Conservation (phyloP, 2,329 filamentous ascomycete species). For the Chaetomiaceae sp. region DNA sequence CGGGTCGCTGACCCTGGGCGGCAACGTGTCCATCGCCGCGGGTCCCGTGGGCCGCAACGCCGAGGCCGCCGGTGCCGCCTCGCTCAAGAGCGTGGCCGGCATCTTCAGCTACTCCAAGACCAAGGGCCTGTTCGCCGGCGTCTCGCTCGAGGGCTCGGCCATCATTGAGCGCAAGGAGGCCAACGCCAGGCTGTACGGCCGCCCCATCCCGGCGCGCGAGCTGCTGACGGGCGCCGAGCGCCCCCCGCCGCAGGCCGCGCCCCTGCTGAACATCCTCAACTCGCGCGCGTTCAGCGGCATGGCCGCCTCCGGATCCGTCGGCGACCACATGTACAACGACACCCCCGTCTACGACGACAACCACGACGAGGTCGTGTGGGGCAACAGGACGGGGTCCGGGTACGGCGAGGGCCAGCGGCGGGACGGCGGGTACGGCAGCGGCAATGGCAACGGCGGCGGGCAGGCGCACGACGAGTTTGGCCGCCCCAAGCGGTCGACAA, state of each 20-base stretch:
- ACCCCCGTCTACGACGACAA: slow-evolving; percentile 80
- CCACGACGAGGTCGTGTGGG: slow-evolving; percentile 78
- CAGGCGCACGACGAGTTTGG: slow-evolving; percentile 49
- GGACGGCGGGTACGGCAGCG: slow-evolving; percentile 27
- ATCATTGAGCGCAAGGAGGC: slow-evolving; percentile 94
- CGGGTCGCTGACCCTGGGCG: slow-evolving; percentile 85
- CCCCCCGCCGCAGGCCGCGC: slow-evolving; percentile 75
- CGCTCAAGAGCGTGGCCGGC: slow-evolving; percentile 79
- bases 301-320: slow-evolving; percentile 36
- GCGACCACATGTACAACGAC: slow-evolving; percentile 85
- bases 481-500: slow-evolving; percentile 57
- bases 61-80: slow-evolving; percentile 91
- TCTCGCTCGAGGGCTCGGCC: slow-evolving; percentile 87
- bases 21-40: slow-evolving; percentile 93
- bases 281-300: slow-evolving; percentile 76
- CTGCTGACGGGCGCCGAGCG: slow-evolving; percentile 74
- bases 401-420: slow-evolving; percentile 60
- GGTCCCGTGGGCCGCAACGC: slow-evolving; percentile 92
- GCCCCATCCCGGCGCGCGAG: slow-evolving; percentile 73
- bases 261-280: slow-evolving; percentile 79
- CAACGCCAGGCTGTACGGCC: slow-evolving; percentile 92
- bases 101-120: slow-evolving; percentile 98
- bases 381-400: slow-evolving; percentile 65
- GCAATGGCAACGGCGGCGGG: slow-evolving; percentile 30
- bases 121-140: slow-evolving; percentile 92